Base-by-base conservation (phyloP, 495 filamentous ascomycete genomes). In the Podospora australis region DNA sequence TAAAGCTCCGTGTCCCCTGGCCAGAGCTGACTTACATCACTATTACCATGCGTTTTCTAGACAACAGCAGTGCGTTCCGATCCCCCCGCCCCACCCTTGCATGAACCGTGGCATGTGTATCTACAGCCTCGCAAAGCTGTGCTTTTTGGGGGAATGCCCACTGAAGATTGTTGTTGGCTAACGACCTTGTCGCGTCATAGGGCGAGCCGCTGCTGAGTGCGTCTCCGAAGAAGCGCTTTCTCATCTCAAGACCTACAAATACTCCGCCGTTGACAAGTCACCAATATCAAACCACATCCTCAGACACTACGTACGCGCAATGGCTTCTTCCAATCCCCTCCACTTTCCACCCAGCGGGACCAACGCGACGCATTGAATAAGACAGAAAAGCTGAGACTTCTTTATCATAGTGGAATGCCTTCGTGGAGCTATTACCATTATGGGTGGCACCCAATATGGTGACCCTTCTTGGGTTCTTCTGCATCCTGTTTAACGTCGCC, bases 361-460 rank as follows among this genome's bases (percentile, higher is more conserved):
- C 21, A 40, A 25, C 39, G 22, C 20, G 7, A 21, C 23, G 14
- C 25, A 38, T 44, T 13, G 22, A 24, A 38, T 26, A 17, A 16
- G 5, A 23, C 25, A 17, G 28, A 28, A 17, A 30, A 44, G 40
- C 43, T 52, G 34, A 53, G 41, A 50, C 9, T 34, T 47, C n/a
- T n/a, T n/a, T n/a, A n/a, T n/a, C 7, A 49, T 35, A 97, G 91
- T 98, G 92, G 92, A 97, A 96, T 79, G 89, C 84, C 40, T 92
- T 92, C 57, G 94, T 96, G 51, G 81, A 95, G 64, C 65, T 97
- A 25, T 67, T 98, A 54, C 92, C 92, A 47, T 67, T 95, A 78
- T 98, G 90, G 89, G 75, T 98, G 25, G 94, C 94, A 10, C 92
- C 92, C 6, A 98, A 98, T 64, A 90, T 95, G 80, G 91, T 98